Evolutionary conservation across 495 filamentous ascomycete species (phyloP).

Genomic region (Bacidia rubella): DNA sequence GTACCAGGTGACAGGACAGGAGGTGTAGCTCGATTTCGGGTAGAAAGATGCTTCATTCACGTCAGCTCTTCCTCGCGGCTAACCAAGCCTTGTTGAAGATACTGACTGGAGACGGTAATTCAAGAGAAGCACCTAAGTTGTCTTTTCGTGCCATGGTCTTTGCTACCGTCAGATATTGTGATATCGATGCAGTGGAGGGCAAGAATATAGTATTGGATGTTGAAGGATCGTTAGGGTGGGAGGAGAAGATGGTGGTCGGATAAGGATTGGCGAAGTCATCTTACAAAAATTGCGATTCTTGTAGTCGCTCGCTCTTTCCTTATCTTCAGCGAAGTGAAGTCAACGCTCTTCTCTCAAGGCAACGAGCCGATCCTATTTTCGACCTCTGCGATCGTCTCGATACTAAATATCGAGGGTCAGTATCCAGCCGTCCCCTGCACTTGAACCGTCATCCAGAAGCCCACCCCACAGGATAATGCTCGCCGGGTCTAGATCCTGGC

Average conservation of each 20-base stretch:
- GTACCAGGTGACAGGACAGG: slow-evolving; percentile 2
- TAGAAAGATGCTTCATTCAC: background rate
- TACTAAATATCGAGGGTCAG: slow-evolving; percentile 14
- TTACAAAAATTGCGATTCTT: background rate
- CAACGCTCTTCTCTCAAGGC: background rate
- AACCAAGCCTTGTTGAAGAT: background rate
- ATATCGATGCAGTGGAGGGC: no score
- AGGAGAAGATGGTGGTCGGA: no score
- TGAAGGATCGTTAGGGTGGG: no score
- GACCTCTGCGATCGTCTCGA: background rate
- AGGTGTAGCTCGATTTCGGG: slow-evolving; percentile 1
- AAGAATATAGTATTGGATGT: no score
- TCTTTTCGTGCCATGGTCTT: background rate
- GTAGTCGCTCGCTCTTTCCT: background rate
- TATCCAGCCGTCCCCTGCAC: slow-evolving; percentile 35
- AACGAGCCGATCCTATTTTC: background rate
- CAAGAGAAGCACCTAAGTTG: background rate
- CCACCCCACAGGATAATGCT: slow-evolving; percentile 35
- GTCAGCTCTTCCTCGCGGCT: background rate
- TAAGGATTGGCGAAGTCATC: background rate
- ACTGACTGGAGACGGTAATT: background rate
- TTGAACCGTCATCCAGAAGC: slow-evolving; percentile 31
- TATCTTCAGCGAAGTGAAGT: background rate
- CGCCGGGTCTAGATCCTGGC: slow-evolving; percentile 16
- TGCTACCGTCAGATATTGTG: no score